phyloP scores from a whole-genome alignment of 2,329 filamentous ascomycete genomes.

The Cytospora piceae region DNA sequence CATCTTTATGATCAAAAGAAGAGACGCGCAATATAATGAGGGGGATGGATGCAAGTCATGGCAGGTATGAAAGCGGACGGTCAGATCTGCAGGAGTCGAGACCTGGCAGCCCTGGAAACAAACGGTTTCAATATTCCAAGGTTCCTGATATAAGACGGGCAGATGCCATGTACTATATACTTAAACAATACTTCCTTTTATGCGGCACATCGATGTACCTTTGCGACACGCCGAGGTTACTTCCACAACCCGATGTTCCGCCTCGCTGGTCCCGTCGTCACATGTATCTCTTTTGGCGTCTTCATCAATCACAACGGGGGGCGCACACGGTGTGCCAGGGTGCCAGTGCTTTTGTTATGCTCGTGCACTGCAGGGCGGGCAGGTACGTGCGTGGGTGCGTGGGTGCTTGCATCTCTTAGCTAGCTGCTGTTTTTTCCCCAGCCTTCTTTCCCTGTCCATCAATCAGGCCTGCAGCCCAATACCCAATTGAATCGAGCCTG shows the following conservation, averaged over 20 bases:
- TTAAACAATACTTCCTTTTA: not conserved
- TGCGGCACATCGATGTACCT: not conserved
- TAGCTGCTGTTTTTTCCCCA: slow-evolving; percentile 24
- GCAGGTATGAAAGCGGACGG: slow-evolving; percentile 1
- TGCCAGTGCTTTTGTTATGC: too few relatives aligned
- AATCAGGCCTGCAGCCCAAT: not conserved
- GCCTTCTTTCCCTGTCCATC: slow-evolving; percentile 28
- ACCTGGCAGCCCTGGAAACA: not conserved
- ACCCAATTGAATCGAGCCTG: not conserved
- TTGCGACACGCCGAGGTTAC: not conserved
- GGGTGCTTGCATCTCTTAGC: not conserved
- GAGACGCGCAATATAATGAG: too few relatives aligned
- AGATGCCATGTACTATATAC: not conserved
- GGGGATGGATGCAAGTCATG: not conserved
- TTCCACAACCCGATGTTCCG: not conserved
- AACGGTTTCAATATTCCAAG: not conserved
- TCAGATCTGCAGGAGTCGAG: slow-evolving; percentile 14
- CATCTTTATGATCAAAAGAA: too few relatives aligned
- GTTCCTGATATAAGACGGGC: not conserved
- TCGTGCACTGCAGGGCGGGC: too few relatives aligned
- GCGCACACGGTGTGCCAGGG: too few relatives aligned
- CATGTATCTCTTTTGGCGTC: not conserved
- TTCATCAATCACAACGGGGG: not conserved
- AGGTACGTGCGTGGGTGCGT: not conserved
- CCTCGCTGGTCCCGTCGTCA: not conserved